phyloP scores from a whole-genome alignment of 805 yeast genomes.

The Candida dajiaensis region DNA sequence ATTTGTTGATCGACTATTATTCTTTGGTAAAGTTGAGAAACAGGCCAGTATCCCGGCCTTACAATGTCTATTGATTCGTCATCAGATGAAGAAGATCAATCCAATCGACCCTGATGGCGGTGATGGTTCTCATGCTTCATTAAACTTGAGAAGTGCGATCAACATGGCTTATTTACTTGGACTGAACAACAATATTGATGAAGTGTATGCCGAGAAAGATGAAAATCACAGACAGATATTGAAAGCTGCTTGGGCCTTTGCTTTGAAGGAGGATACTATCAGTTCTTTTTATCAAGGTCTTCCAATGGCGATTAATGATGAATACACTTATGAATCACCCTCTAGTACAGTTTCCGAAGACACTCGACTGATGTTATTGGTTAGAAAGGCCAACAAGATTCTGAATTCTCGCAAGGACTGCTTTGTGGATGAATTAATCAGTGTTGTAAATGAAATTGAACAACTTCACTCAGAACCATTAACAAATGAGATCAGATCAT shows the following conservation, averaged over 20 bases:
- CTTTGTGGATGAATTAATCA: slow-evolving; percentile 10
- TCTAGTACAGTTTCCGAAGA: not conserved
- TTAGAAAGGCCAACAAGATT: slow-evolving; percentile 11
- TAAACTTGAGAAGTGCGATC: slow-evolving; percentile 15
- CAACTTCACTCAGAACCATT: slow-evolving; percentile 11
- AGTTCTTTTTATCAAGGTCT: slow-evolving; percentile 16
- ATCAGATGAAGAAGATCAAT: slow-evolving; percentile 11
- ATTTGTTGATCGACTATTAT: slow-evolving; percentile 13
- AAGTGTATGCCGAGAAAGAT: slow-evolving; percentile 9
- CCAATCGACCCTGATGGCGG: slow-evolving; percentile 21
- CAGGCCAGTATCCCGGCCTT: slow-evolving; percentile 17
- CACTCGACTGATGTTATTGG: slow-evolving; percentile 3
- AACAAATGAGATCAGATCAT: slow-evolving; percentile 5
- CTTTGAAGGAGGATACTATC: slow-evolving; percentile 14
- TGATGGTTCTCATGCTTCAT: slow-evolving; percentile 11
- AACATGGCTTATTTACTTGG: slow-evolving; percentile 23
- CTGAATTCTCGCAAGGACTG: slow-evolving; percentile 5
- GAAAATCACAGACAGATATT: slow-evolving; percentile 1
- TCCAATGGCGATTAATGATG: slow-evolving; percentile 18
- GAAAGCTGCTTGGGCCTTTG: slow-evolving; percentile 15
- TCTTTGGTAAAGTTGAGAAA: slow-evolving; percentile 6
- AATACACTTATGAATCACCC: slow-evolving; percentile 3
- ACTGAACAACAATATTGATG: slow-evolving; percentile 18
- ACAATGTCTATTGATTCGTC: slow-evolving; percentile 16
- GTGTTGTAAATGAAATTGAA: slow-evolving; percentile 13